These are phyloP conservation scores for Blastocystis sp. DNA, from an alignment of 352 stramenopile species.

Conservation along the genomic window DNA sequence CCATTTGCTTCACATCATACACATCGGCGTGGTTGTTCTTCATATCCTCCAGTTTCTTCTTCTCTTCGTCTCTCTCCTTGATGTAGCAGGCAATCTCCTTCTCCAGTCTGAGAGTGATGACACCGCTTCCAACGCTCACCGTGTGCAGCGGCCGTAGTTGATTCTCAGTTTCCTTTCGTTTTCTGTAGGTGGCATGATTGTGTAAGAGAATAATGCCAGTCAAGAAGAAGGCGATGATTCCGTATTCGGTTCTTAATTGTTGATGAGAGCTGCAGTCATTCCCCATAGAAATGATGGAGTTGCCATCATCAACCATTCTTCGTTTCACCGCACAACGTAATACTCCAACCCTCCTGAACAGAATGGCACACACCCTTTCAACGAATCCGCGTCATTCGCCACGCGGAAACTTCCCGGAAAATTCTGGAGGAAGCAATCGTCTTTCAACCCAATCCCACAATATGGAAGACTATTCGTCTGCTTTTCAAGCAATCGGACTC, in stretches of 20 bases:
- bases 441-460: background rate
- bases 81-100: slow-evolving; percentile 35
- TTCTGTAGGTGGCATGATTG: background rate
- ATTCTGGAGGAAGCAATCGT: slow-evolving; percentile 11
- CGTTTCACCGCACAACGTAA: background rate
- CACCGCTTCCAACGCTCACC: background rate
- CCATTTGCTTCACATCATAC: slow-evolving; percentile 52
- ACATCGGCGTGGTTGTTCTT: slow-evolving; percentile 8
- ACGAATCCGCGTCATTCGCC: no score
- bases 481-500: slow-evolving; percentile 64
- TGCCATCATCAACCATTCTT: background rate
- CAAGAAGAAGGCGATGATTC: no score
- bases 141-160: background rate
- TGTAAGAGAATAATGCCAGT: background rate
- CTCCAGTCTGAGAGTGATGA: background rate
- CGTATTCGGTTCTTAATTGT: no score
- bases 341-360: background rate
- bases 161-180: slow-evolving; percentile 39
- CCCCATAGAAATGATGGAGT: background rate
- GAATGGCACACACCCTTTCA: background rate
- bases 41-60: background rate
- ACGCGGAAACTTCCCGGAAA: slow-evolving; percentile 21
- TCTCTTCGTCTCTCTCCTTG: background rate
- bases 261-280: background rate
- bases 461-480: slow-evolving; percentile 53